Evolutionary conservation across 2,329 filamentous ascomycete genomes (phyloP).

Genomic region (Septoria linicola): DNA sequence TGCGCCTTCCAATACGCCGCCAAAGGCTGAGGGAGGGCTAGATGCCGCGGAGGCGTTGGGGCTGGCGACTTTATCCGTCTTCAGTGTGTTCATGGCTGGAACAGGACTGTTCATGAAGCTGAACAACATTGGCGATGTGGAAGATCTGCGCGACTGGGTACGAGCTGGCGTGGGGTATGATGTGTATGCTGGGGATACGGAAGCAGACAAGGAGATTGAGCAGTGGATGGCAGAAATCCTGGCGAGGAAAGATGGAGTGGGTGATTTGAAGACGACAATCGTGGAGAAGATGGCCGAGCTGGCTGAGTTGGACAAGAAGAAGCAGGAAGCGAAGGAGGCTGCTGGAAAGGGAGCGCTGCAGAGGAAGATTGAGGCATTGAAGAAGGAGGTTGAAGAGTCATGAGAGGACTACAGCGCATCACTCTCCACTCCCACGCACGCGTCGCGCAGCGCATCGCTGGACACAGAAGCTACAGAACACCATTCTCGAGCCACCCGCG

Average conservation of each 20-base stretch:
- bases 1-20: conserved; percentile 19
- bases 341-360: background rate
- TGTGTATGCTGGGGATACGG: conserved; percentile 54
- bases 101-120: conserved; percentile 73
- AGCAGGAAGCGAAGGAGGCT: conserved; percentile 15
- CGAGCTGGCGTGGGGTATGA: conserved; percentile 58
- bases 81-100: conserved; percentile 71
- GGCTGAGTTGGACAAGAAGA: conserved; percentile 30
- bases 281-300: conserved; percentile 35
- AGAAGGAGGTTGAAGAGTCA: background rate
- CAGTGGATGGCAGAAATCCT: conserved; percentile 53
- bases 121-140: conserved; percentile 63
- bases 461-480: too few species aligned
- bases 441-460: too few species aligned
- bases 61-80: conserved; percentile 82
- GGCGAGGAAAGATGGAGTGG: conserved; percentile 48
- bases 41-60: conserved; percentile 82
- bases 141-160: conserved; percentile 60
- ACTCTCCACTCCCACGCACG: too few species aligned
- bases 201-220: conserved; percentile 55
- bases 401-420: background rate
- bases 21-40: conserved; percentile 53
- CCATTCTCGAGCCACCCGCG: too few species aligned
- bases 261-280: conserved; percentile 31
- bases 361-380: conserved; percentile 2